Evolutionary conservation across 1,284 basidiomycete genomes (phyloP), one percentile per base, ranked within the genome.

Genomic region (Apiotrichum siamense): DNA sequence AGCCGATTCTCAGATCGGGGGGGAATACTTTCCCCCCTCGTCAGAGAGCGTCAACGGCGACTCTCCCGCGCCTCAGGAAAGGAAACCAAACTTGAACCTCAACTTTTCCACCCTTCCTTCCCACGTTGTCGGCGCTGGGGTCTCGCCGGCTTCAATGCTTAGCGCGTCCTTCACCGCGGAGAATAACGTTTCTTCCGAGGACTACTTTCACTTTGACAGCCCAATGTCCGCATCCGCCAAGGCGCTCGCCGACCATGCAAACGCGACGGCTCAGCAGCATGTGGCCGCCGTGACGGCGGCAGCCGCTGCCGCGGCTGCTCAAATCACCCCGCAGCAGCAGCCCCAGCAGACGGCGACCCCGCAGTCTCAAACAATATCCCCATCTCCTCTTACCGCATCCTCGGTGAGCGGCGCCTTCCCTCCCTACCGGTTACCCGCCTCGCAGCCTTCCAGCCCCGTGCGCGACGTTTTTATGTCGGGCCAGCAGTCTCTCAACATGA

Each of bases 361-460:
- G 9, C 29, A 32, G 20, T 4, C 3, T 18, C 21, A 21, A 5
- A 39, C 27, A 11, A 12, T 29, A 2, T 29, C 41, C 10, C 26
- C 41, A 20, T 21, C 41, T 29, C 33, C 44, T 21, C 15, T 55
- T 52, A 43, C 44, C 20, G 31, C 44, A 20, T 32, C 47, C 24
- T 48, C 59, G 47, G 18, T 42, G 7, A 27, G 38, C 50, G 44
- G 54, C 47, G 27, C 38, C 11, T 60, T 55, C 18, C 48, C 17
- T n/a, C 10, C 54, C 15, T 64, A 65, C 42, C 55, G 67, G 13
- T 47, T 65, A 18, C 70, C 70, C 1, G 69, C 67, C 3, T 69
- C 66, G 2, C 70, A 73, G 45, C 70, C 70, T 0, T 63, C 66
- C 2, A 64, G 61, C 50, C 70, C 70, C 1, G 63, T 64, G 6